Percentiles rank a stretch among this genome's conserved stretches.
Evolutionary conservation across 1,139 yeast genomes (phyloP).

Genomic region (Hansenula sp.): DNA sequence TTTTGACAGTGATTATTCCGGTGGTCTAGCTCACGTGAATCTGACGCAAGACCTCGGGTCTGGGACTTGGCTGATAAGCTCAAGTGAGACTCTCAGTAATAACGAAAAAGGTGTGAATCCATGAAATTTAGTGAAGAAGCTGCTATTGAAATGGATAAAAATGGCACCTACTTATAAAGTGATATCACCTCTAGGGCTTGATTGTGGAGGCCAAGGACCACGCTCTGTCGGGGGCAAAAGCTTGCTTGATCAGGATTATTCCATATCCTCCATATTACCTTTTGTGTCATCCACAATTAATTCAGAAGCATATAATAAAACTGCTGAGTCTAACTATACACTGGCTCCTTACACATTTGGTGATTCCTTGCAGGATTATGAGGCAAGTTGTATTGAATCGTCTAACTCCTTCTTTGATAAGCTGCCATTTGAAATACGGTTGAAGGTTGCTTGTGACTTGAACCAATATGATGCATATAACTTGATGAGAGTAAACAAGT

Average conservation of each 20-base stretch:
- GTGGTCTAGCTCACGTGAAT: slow-evolving; percentile 1
- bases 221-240: background rate
- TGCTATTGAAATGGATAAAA: background rate
- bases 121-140: no score
- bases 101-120: no score
- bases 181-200: slow-evolving; percentile 12
- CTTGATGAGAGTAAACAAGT: slow-evolving; percentile 30
- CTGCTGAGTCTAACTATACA: background rate
- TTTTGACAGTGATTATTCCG: slow-evolving; percentile 1
- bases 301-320: background rate
- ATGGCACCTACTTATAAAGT: background rate
- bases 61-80: background rate
- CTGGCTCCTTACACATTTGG: background rate
- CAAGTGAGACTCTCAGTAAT: background rate
- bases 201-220: background rate
- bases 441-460: slow-evolving; percentile 31
- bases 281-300: slow-evolving; percentile 14
- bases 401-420: slow-evolving; percentile 8
- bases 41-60: background rate
- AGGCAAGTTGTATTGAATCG: background rate
- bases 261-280: slow-evolving; percentile 15
- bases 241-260: background rate
- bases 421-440: slow-evolving; percentile 37
- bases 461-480: slow-evolving; percentile 40
- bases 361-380: background rate